These are phyloP conservation scores for Triticum dicoccoides DNA, from an alignment of 176 grass and related monocot genomes.

Conservation along the genomic window DNA sequence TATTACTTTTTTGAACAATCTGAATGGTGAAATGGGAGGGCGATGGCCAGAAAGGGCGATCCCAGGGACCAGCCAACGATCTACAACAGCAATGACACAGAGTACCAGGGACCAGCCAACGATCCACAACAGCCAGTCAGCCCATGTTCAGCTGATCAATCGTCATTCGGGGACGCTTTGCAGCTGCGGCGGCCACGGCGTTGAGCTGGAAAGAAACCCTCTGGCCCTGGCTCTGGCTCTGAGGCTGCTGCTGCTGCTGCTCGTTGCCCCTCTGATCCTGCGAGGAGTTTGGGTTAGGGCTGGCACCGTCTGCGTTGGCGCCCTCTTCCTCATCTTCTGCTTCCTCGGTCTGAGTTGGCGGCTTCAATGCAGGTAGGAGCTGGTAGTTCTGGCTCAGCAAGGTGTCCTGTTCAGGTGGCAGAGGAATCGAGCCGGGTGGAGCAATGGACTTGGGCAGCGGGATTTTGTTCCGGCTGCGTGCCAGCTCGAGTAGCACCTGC, in stretches of 20 bases:
- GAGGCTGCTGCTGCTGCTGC: constrained; percentile 50
- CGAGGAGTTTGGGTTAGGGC: constrained; percentile 36
- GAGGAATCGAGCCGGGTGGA: constrained; percentile 78
- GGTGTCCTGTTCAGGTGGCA: constrained; percentile 85
- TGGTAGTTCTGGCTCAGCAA: constrained; percentile 84
- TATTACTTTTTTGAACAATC: not conserved
- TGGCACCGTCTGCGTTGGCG: constrained; percentile 26
- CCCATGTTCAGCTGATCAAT: constrained; percentile 48
- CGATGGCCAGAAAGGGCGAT: not conserved
- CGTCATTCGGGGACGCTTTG: constrained; percentile 51
- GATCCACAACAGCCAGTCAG: not conserved
- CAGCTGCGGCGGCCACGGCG: constrained; percentile 43
- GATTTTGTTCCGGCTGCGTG: constrained; percentile 73
- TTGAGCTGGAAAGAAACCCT: constrained; percentile 92
- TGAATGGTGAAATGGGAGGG: not conserved
- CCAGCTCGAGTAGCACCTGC: constrained; percentile 78
- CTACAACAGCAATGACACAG: too few relatives aligned
- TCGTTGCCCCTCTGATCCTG: constrained; percentile 45
- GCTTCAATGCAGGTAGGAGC: constrained; percentile 58
- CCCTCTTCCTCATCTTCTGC: constrained; percentile 55
- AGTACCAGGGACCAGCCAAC: too few relatives aligned
- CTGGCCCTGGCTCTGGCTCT: constrained; percentile 63
- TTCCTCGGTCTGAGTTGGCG: constrained; percentile 50
- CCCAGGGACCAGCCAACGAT: not conserved
- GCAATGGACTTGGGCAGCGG: constrained; percentile 82